Evolutionary conservation across 345 rosid genomes (phyloP).

Genomic region (Aquilaria sinensis): DNA sequence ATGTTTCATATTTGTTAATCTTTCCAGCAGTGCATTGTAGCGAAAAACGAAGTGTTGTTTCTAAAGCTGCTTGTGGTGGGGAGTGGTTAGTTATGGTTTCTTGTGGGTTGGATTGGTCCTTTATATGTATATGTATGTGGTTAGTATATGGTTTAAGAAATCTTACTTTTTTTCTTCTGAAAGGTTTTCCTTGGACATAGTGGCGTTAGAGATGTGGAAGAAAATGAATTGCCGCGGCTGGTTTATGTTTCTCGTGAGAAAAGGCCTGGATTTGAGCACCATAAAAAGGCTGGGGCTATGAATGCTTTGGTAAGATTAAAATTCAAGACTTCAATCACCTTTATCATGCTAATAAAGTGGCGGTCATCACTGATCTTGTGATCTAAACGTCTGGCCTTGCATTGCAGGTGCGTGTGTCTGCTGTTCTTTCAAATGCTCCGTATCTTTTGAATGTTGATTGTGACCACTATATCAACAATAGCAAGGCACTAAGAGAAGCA

Average conservation of each 20-base stretch:
- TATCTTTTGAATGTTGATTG: slow-evolving; percentile 88
- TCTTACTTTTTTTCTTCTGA: slow-evolving; percentile 10
- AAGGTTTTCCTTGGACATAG: slow-evolving; percentile 92
- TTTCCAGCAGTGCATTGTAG: too few relatives aligned
- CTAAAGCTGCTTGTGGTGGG: too few relatives aligned
- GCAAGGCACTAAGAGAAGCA: slow-evolving; percentile 94
- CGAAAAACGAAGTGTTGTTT: too few relatives aligned
- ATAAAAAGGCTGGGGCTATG: slow-evolving; percentile 99
- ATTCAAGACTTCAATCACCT: background rate
- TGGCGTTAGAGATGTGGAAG: slow-evolving; percentile 73
- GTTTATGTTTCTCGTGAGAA: slow-evolving; percentile 99
- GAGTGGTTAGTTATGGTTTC: too few relatives aligned
- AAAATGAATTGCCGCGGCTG: slow-evolving; percentile 78
- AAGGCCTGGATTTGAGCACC: slow-evolving; percentile 98
- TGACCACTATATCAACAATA: slow-evolving; percentile 93
- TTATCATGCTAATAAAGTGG: slow-evolving; percentile 2
- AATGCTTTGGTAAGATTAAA: slow-evolving; percentile 59
- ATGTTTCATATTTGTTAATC: too few relatives aligned
- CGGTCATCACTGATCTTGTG: too few relatives aligned
- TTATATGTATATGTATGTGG: background rate
- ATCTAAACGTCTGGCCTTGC: background rate
- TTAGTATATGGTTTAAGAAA: background rate
- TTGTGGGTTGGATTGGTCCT: background rate
- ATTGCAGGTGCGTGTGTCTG: slow-evolving; percentile 79
- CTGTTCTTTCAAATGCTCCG: slow-evolving; percentile 92